Conservation (phyloP, 805 yeast genomes). For the Yamadazyma paraphyllophila region DNA sequence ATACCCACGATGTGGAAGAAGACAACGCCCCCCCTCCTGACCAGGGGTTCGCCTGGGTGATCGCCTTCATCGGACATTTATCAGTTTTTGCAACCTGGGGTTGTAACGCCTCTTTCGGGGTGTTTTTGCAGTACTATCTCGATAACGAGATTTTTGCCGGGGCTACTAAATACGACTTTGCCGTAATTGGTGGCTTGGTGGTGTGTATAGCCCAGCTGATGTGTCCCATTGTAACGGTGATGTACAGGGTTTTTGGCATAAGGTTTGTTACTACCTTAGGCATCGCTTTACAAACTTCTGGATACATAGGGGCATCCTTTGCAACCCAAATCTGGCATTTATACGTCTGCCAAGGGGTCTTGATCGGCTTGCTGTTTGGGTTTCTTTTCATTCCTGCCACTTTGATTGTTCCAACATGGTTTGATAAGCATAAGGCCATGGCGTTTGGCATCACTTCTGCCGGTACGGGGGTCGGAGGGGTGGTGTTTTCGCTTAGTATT, state of each 20-base stretch:
- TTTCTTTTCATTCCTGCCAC: constrained; percentile 44
- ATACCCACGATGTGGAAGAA: not conserved
- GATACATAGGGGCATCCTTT: constrained; percentile 51
- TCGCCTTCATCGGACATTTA: constrained; percentile 48
- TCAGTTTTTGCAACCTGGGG: constrained; percentile 55
- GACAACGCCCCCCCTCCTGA: constrained; percentile 28
- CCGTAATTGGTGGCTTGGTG: constrained; percentile 50
- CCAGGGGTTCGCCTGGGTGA: constrained; percentile 54
- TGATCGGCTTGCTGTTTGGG: constrained; percentile 49
- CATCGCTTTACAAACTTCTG: constrained; percentile 40
- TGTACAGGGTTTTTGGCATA: constrained; percentile 51
- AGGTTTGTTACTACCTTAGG: constrained; percentile 47
- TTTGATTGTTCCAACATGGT: constrained; percentile 49
- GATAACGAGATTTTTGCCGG: constrained; percentile 34
- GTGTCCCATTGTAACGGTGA: constrained; percentile 51
- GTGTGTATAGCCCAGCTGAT: constrained; percentile 55
- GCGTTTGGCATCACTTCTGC: constrained; percentile 48
- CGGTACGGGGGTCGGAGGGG: constrained; percentile 56
- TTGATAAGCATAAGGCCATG: constrained; percentile 41
- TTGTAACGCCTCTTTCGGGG: constrained; percentile 56
- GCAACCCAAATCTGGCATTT: constrained; percentile 51
- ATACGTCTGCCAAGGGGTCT: constrained; percentile 50
- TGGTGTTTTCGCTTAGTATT: constrained; percentile 44
- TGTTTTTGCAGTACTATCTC: constrained; percentile 52
- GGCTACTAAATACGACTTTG: constrained; percentile 45